Conservation (phyloP, 2,329 filamentous ascomycete genomes). For the Cordyceps cicadae region DNA sequence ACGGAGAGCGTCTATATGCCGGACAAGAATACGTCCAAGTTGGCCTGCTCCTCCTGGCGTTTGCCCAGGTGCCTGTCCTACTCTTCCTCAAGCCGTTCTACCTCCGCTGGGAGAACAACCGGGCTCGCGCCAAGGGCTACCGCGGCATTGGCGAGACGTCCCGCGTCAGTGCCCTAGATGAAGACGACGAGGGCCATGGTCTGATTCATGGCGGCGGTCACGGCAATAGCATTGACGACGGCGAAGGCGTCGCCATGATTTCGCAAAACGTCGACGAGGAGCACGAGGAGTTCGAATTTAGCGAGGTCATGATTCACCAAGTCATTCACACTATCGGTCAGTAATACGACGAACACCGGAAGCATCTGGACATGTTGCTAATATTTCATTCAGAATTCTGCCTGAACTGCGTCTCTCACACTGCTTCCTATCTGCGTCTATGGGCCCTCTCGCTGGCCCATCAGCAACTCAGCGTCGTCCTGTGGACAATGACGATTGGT, state of each 20-base stretch:
- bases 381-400: slow-evolving; percentile 68
- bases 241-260: slow-evolving; percentile 79
- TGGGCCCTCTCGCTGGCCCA: slow-evolving; percentile 97
- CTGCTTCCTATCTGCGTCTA: slow-evolving; percentile 94
- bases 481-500: slow-evolving; percentile 92
- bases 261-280: slow-evolving; percentile 77
- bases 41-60: slow-evolving; percentile 69
- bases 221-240: slow-evolving; percentile 55
- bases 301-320: slow-evolving; percentile 97
- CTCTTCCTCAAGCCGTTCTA: slow-evolving; percentile 95
- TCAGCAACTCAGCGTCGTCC: slow-evolving; percentile 90
- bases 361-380: slow-evolving; percentile 18
- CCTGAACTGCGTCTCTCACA: slow-evolving; percentile 97
- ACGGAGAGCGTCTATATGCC: slow-evolving; percentile 63
- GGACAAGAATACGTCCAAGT: slow-evolving; percentile 73
- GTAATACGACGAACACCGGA: slow-evolving; percentile 22
- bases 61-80: slow-evolving; percentile 80
- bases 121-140: slow-evolving; percentile 79
- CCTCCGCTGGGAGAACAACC: slow-evolving; percentile 88
- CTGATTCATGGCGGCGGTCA: slow-evolving; percentile 42
- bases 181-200: slow-evolving; percentile 64
- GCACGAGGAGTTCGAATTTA: slow-evolving; percentile 95
- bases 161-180: slow-evolving; percentile 81
- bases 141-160: slow-evolving; percentile 85
- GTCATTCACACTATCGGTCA: slow-evolving; percentile 96